These are phyloP conservation scores for Yueomyces sinensis DNA, from an alignment of 805 yeast genomes.

Conservation along the genomic window DNA sequence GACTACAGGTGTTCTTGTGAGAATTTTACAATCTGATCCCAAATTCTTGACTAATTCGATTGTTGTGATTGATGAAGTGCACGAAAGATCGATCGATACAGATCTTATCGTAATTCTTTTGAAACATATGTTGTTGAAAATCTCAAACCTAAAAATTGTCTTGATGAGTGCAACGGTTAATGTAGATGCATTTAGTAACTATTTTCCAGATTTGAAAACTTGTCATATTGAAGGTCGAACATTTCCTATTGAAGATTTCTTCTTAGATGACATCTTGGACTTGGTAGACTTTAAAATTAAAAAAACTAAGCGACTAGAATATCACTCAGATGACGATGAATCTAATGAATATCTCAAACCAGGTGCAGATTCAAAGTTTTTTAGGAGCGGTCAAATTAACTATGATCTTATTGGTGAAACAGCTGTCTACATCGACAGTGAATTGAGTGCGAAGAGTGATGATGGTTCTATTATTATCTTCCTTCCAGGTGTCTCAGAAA, in stretches of 20 bases:
- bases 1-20: slow-evolving; percentile 82
- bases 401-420: slow-evolving; percentile 55
- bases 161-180: slow-evolving; percentile 94
- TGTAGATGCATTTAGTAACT: slow-evolving; percentile 47
- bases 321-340: slow-evolving; percentile 9
- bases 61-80: slow-evolving; percentile 89
- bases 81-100: slow-evolving; percentile 84
- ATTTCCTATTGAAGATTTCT: slow-evolving; percentile 73
- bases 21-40: slow-evolving; percentile 54
- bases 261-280: slow-evolving; percentile 52
- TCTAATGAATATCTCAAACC: slow-evolving; percentile 37
- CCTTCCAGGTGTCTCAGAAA: slow-evolving; percentile 85
- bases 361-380: slow-evolving; percentile 50
- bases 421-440: slow-evolving; percentile 38
- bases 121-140: slow-evolving; percentile 39
- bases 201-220: slow-evolving; percentile 48
- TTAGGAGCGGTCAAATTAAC: slow-evolving; percentile 55
- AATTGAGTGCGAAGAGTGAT: slow-evolving; percentile 28
- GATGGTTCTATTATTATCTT: slow-evolving; percentile 74
- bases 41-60: slow-evolving; percentile 41
- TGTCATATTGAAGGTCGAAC: slow-evolving; percentile 88
- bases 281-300: slow-evolving; percentile 43
- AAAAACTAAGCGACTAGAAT: slow-evolving; percentile 11
- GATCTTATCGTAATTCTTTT: slow-evolving; percentile 73
- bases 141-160: slow-evolving; percentile 46